Conservation (phyloP, 306 rosid genomes). For the Acmispon strigosus region DNA sequence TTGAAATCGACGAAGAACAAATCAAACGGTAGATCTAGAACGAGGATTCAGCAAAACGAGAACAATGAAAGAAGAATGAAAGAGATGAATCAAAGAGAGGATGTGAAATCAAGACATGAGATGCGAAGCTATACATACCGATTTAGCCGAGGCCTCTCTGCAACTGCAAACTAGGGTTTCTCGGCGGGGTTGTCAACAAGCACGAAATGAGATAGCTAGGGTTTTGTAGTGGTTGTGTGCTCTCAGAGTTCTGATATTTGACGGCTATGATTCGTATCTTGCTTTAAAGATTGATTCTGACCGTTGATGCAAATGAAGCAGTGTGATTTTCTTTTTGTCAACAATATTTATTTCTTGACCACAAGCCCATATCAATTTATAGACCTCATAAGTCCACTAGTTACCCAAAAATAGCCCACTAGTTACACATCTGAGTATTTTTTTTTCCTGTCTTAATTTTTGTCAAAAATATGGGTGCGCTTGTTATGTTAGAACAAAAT, state of each 20-base stretch:
- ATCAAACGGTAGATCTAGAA: not conserved
- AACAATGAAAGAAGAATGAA: not conserved
- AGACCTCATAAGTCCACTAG: too few relatives aligned
- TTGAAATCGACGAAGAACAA: not conserved
- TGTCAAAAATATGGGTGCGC: too few relatives aligned
- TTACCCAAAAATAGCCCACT: not conserved
- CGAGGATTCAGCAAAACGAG: not conserved
- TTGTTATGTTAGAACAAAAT: too few relatives aligned
- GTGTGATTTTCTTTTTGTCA: too few relatives aligned
- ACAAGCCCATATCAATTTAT: too few relatives aligned
- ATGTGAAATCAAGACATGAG: not conserved
- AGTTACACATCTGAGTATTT: not conserved
- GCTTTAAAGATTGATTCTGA: not conserved
- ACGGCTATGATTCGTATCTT: slow-evolving; percentile 6
- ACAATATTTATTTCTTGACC: too few relatives aligned
- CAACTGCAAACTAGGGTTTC: slow-evolving; percentile 14
- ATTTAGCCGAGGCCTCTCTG: not conserved
- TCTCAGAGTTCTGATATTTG: not conserved
- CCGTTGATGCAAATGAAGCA: slow-evolving; percentile 2
- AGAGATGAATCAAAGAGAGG: not conserved
- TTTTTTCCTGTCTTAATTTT: too few relatives aligned
- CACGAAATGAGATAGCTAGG: not conserved
- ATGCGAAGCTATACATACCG: not conserved
- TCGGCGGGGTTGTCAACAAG: not conserved
- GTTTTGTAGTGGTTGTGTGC: slow-evolving; percentile 24